Percentiles rank a stretch among this genome's conserved stretches.
Conservation (phyloP, 345 rosid genomes). For the Erucastrum elatum region DNA sequence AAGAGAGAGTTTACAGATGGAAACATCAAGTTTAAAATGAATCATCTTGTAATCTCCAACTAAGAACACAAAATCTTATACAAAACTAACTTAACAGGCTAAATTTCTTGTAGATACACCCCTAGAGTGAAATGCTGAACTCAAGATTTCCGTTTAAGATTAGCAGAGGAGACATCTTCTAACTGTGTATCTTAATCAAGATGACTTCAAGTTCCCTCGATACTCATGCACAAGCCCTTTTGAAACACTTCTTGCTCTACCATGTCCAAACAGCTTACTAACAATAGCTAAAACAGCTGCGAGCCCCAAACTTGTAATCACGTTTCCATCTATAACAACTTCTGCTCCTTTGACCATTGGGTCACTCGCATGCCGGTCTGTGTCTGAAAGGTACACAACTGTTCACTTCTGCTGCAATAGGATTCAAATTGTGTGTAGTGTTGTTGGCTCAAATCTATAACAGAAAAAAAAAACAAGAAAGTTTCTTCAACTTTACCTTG, state of each 20-base stretch:
- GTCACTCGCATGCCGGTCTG: constrained; percentile 30
- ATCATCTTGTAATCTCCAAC: not conserved
- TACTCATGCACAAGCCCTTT: constrained; percentile 86
- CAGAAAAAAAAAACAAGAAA: not conserved
- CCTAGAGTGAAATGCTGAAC: not conserved
- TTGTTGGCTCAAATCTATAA: constrained; percentile 2
- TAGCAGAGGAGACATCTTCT: not conserved
- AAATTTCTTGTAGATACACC: not conserved
- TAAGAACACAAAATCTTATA: not conserved
- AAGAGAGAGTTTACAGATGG: not conserved
- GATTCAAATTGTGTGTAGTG: constrained; percentile 5
- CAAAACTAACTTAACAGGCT: constrained; percentile 3
- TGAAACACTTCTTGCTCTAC: constrained; percentile 81
- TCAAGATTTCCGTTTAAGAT: not conserved
- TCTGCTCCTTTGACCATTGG: constrained; percentile 49
- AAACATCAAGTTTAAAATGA: constrained; percentile 7
- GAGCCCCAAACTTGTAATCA: constrained; percentile 79
- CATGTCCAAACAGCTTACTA: constrained; percentile 76
- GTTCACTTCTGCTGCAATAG: constrained; percentile 59
- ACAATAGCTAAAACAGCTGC: constrained; percentile 65
- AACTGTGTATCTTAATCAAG: constrained; percentile 21
- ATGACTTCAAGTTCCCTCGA: constrained; percentile 43
- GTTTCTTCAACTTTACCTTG: constrained; percentile 46
- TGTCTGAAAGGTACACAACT: constrained; percentile 53
- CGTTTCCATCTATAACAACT: constrained; percentile 80